Base-by-base conservation (phyloP, 495 filamentous ascomycete species). In the Daldinia childiae region DNA sequence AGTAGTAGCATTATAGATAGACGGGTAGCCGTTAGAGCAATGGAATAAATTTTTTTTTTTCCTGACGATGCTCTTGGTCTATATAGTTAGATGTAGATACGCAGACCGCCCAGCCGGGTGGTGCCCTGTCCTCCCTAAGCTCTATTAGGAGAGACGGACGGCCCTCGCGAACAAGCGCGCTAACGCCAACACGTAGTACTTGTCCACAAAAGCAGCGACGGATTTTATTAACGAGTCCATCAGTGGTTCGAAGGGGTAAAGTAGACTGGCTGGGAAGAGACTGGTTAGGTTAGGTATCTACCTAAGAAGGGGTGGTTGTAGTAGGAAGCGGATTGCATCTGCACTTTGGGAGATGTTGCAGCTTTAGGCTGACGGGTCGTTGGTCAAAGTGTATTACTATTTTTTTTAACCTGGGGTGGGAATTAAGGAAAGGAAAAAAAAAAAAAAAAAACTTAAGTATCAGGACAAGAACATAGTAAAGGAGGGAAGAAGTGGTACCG, bases 121-220 rank as follows among this genome's bases (percentile, higher is more conserved):
- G 58, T 51, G 52, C 57, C 48, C n/a, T 55, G 12, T n/a, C 62
- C 62, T 60, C 62, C 75, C 64, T 58, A 68, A 64, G 57, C 66
- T 63, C 64, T 68, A 65, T 66, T 59, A 52, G 57, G 73, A 67
- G 58, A 43, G 64, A 63, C 68, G 71, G 62, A 66, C 70, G 59
- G 59, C 21, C 64, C 50, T 73, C 36, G 52, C 68, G 68, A 77
- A 74, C 80, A 81, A 79, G 67, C 77, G 77, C 74, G 75, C 70
- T 79, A 76, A 83, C 80, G 80, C 82, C 78, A 82, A 75, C 66
- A 69, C 58, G 66, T 62, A 70, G 59, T 66, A 75, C 55, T 45
- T 58, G 29, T 14, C 36, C 43, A 74, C 76, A 83, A 83, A 82
- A 81, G 76, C 80, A 74, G 79, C 81, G 79, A 74, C 59, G 68